Conservation (phyloP, 192 early-diverging fungal genomes). For the Spizellomyces sp. region DNA sequence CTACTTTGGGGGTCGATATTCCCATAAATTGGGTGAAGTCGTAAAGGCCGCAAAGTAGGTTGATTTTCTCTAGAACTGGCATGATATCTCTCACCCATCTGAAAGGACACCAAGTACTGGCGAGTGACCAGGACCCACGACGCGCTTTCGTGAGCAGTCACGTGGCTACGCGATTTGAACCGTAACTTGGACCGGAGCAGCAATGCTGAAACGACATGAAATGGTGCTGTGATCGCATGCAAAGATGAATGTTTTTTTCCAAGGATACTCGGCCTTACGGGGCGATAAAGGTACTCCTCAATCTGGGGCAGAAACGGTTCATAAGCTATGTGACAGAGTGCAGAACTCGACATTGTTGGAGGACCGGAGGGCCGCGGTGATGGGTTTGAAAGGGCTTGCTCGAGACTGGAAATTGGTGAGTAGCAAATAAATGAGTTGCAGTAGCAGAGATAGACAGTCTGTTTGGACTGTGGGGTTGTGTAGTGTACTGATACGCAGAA, state of each 20-base stretch:
- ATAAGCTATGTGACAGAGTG: constrained; percentile 80
- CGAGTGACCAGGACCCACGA: not conserved
- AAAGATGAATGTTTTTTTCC: constrained; percentile 61
- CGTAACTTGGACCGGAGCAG: not conserved
- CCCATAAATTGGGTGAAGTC: too few species aligned
- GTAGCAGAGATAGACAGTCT: too few species aligned
- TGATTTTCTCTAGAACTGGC: not conserved
- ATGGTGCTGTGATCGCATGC: too few species aligned
- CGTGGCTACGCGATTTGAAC: not conserved
- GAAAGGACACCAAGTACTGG: not conserved
- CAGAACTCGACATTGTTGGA: constrained; percentile 84
- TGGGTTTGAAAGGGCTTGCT: constrained; percentile 82
- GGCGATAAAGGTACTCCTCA: constrained; percentile 68
- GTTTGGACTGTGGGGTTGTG: not conserved
- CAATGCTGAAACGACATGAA: not conserved
- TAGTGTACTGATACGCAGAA: not conserved
- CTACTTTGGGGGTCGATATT: too few species aligned
- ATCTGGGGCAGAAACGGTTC: constrained; percentile 75
- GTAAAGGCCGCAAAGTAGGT: not conserved
- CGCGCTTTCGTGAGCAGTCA: not conserved
- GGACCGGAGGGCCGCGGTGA: constrained; percentile 85
- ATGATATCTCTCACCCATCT: not conserved
- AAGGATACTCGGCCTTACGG: constrained; percentile 62
- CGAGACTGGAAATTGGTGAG: constrained; percentile 73
- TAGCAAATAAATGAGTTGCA: not conserved